These are phyloP conservation scores for Pleurotus eryngii DNA, from an alignment of 768 basidiomycete species.

Conservation along the genomic window DNA sequence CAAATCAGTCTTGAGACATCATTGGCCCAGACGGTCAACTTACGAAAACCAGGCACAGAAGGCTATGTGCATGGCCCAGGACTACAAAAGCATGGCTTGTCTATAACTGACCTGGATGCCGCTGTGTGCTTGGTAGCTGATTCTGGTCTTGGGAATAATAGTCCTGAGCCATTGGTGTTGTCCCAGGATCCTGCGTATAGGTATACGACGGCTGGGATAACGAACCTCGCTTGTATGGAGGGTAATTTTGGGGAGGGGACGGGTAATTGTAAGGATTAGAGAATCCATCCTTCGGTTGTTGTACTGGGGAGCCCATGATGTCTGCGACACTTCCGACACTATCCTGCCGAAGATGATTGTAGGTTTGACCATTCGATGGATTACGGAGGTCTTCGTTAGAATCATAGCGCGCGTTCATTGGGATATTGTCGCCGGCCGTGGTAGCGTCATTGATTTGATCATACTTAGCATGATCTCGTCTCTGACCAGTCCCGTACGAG, in stretches of 20 bases:
- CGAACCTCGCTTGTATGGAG: neutral
- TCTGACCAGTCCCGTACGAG: slow-evolving; percentile 72
- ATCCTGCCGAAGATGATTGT: slow-evolving; percentile 48
- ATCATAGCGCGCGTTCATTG: slow-evolving; percentile 60
- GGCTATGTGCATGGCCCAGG: slow-evolving; percentile 11
- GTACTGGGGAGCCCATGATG: slow-evolving; percentile 46
- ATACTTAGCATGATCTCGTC: slow-evolving; percentile 78
- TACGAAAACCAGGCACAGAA: neutral
- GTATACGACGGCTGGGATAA: slow-evolving; percentile 23
- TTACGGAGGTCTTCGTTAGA: slow-evolving; percentile 38
- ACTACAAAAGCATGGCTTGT: slow-evolving; percentile 12
- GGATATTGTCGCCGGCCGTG: slow-evolving; percentile 53
- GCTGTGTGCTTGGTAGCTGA: slow-evolving; percentile 34
- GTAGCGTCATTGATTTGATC: slow-evolving; percentile 65
- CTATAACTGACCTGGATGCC: slow-evolving; percentile 45
- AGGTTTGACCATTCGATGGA: slow-evolving; percentile 21
- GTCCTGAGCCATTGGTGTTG: slow-evolving; percentile 36
- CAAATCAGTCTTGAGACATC: slow-evolving; percentile 8
- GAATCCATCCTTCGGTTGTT: slow-evolving; percentile 41
- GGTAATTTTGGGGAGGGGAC: slow-evolving; percentile 12
- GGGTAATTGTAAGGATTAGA: slow-evolving; percentile 17
- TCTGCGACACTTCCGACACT: slow-evolving; percentile 57
- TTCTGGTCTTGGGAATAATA: slow-evolving; percentile 25
- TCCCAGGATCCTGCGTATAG: slow-evolving; percentile 35
- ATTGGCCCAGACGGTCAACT: slow-evolving; percentile 1